Base-by-base conservation (phyloP, 192 early-diverging fungal species). In the Gonapodya sp. region DNA sequence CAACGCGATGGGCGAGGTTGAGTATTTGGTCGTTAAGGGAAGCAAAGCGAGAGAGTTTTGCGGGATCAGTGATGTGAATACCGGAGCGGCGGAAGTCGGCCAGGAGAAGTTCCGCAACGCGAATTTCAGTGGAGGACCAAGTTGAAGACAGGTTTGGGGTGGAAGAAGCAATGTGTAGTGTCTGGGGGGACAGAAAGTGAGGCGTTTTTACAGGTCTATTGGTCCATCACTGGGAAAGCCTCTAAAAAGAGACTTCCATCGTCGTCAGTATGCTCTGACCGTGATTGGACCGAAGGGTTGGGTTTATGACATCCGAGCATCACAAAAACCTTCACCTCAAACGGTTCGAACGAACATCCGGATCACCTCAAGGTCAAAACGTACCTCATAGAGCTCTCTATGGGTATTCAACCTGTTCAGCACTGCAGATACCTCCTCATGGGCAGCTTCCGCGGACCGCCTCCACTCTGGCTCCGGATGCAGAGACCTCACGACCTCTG, bases 351-450 rank as follows among this genome's bases (percentile, higher is more conserved):
- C 31, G 34, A 0, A 73, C 31, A 73, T 32, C 34, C 0, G 34
- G n/a, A n/a, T n/a, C n/a, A n/a, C n/a, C n/a, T n/a, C n/a, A n/a
- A n/a, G n/a, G n/a, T n/a, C n/a, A n/a, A n/a, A n/a, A n/a, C n/a
- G 79, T 86, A 94, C 94, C 83, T 89, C 64, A 81, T 96, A 96
- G 30, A 99, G 85, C 24, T 91, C 86, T 35, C 90, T 92, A 82
- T 99, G 92, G 0, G 96, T 99, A 84, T 99, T 99, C 30, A 99
- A 89, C 36, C 91, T 92, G 81, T 96, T 96, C 92, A 99, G 93
- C 82, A 93, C 95, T 1, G 91, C 91, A 34, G 92, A 94, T 80
- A 98, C 84, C 33, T 88, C 83, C 35, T 88, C 85, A 82, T 95
- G 95, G 0, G 92, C 94, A 0, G 88, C 82, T 82, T 96, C 93